These are phyloP conservation scores for Salix suchowensis DNA, from an alignment of 345 rosid genomes.

Conservation along the genomic window DNA sequence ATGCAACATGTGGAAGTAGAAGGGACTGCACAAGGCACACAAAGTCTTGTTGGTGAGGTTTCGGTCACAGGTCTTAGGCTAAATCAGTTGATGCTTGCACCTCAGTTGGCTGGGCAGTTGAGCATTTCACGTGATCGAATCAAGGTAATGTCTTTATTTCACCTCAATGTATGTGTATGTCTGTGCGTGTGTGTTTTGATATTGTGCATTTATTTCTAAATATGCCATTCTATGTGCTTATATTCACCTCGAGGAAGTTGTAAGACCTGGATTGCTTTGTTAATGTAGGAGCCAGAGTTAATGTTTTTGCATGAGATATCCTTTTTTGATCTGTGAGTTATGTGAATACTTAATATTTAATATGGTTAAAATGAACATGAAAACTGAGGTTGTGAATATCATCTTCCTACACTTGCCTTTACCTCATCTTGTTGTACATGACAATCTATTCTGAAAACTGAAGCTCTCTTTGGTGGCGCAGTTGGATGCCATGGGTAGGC, in stretches of 20 bases:
- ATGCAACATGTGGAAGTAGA: slow-evolving; percentile 26
- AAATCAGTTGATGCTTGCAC: slow-evolving; percentile 90
- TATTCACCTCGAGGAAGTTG: not conserved
- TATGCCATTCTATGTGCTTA: not conserved
- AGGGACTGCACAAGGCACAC: slow-evolving; percentile 15
- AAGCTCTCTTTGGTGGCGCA: slow-evolving; percentile 35
- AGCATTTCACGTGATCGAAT: slow-evolving; percentile 65
- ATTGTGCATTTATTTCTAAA: not conserved
- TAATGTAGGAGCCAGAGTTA: not conserved
- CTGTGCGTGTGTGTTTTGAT: no score
- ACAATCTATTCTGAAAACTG: slow-evolving; percentile 11
- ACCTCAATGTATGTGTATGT: not conserved
- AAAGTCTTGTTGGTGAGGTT: slow-evolving; percentile 74
- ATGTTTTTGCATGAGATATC: not conserved
- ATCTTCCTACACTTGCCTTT: slow-evolving; percentile 4
- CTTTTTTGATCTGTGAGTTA: not conserved
- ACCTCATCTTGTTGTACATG: not conserved
- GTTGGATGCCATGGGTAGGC: slow-evolving; percentile 85
- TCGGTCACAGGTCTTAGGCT: slow-evolving; percentile 83
- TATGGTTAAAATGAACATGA: not conserved
- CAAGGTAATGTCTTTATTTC: slow-evolving; percentile 51
- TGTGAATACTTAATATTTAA: slow-evolving; percentile 2
- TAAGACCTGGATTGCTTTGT: slow-evolving; percentile 5
- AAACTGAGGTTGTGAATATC: not conserved
- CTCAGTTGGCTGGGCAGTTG: slow-evolving; percentile 76